phyloP scores from a whole-genome alignment of 75 land plant genomes.

The Ceratopteris richardii region DNA sequence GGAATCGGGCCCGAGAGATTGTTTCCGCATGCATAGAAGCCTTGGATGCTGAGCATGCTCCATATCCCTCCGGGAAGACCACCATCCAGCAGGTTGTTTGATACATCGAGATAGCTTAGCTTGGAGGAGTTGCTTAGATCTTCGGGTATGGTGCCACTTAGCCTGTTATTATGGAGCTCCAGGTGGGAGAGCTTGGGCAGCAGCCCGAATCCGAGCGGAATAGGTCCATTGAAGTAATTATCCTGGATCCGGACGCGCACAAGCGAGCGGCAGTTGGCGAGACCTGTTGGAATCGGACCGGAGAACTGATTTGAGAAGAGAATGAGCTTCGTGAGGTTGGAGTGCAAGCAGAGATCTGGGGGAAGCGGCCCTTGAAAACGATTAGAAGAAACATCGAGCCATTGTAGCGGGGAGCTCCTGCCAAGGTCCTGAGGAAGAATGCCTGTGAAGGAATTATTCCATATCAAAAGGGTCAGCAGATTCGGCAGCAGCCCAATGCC shows the following conservation, averaged over 20 bases:
- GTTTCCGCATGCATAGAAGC: conserved; percentile 62
- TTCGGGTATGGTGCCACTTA: conserved; percentile 35
- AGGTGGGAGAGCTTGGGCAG: conserved; percentile 33
- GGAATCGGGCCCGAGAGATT: conserved; percentile 60
- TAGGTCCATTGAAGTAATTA: conserved; percentile 49
- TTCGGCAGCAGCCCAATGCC: conserved; percentile 36
- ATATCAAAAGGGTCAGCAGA: conserved; percentile 43
- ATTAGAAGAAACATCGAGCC: conserved; percentile 62
- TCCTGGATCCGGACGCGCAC: conserved; percentile 43
- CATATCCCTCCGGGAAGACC: conserved; percentile 42
- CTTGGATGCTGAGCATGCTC: conserved; percentile 23
- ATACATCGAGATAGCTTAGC: conserved; percentile 60
- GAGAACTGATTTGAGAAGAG: conserved; percentile 55
- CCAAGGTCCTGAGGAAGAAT: conserved; percentile 44
- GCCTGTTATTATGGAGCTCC: conserved; percentile 55
- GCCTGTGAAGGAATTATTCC: conserved; percentile 61
- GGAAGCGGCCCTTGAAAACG: conserved; percentile 36
- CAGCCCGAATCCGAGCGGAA: conserved; percentile 40
- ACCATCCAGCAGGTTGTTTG: conserved; percentile 44
- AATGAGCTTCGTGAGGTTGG: conserved; percentile 39
- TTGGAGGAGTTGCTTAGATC: conserved; percentile 41
- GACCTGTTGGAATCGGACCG: conserved; percentile 38
- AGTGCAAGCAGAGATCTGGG: conserved; percentile 46
- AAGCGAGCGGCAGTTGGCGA: conserved; percentile 25
- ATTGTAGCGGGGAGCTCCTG: conserved; percentile 29